phyloP scores from a whole-genome alignment of 176 grass and related monocot species.

The maize (Zea mays) region Zm-B73-REFERENCE-NAM-5.0 NC_050098.1:10442501-10443000 shows the following conservation, averaged over 20 bases:
- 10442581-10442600: slow-evolving; percentile 64
- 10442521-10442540: slow-evolving; percentile 89
- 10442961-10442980: too few relatives aligned
- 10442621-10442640: slow-evolving; percentile 48
- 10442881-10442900: background rate
- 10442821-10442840: background rate
- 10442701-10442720: slow-evolving; percentile 85
- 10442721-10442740: slow-evolving; percentile 76
- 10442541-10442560: slow-evolving; percentile 86
- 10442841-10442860: background rate
- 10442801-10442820: background rate
- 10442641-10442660: slow-evolving; percentile 67
- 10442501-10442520: slow-evolving; percentile 80
- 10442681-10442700: slow-evolving; percentile 74
- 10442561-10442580: slow-evolving; percentile 86
- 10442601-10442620: slow-evolving; percentile 79
- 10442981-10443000: background rate
- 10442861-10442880: background rate
- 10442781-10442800: background rate
- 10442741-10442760: slow-evolving; percentile 53
- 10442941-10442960: background rate
- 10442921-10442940: background rate
- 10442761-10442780: slow-evolving; percentile 45
- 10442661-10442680: slow-evolving; percentile 20
- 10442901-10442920: background rate